Evolutionary conservation across 73 alveolate species (phyloP).

Genomic region (Paramecium bursaria): DNA sequence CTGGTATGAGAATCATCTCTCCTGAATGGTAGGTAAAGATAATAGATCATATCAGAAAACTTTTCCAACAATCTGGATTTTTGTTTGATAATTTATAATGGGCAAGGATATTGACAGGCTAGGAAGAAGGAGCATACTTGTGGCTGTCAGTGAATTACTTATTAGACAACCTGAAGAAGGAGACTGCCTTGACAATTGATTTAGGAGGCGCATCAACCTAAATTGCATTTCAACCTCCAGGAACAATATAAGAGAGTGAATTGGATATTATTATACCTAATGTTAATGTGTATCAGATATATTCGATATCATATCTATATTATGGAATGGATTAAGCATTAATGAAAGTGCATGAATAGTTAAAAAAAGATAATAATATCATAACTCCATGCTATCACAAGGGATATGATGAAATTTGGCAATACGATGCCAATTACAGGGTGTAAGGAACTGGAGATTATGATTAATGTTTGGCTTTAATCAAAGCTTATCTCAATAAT

Average conservation of each 20-base stretch:
- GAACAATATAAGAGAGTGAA: neutral
- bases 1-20: conserved; percentile 65
- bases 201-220: conserved; percentile 71
- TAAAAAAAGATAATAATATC: neutral
- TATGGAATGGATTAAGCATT: conserved; percentile 63
- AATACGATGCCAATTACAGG: neutral
- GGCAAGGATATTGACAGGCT: conserved; percentile 58
- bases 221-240: conserved; percentile 37
- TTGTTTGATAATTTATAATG: conserved; percentile 49
- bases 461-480: conserved; percentile 14
- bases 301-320: conserved; percentile 35
- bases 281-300: conserved; percentile 63
- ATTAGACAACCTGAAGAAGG: neutral
- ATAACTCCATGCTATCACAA: conserved; percentile 59
- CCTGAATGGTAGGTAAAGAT: neutral
- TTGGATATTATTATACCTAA: conserved; percentile 59
- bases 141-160: conserved; percentile 67
- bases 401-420: conserved; percentile 48
- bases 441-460: conserved; percentile 50
- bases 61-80: conserved; percentile 23
- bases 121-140: conserved; percentile 68
- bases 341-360: conserved; percentile 9
- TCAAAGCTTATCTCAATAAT: conserved; percentile 48
- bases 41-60: neutral
- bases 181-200: conserved; percentile 51